A percentile compares a stretch with the other conserved stretches of the same genome.
phyloP scores from a whole-genome alignment of 139 green algal species.

The Diplosphaera chodatii region DNA sequence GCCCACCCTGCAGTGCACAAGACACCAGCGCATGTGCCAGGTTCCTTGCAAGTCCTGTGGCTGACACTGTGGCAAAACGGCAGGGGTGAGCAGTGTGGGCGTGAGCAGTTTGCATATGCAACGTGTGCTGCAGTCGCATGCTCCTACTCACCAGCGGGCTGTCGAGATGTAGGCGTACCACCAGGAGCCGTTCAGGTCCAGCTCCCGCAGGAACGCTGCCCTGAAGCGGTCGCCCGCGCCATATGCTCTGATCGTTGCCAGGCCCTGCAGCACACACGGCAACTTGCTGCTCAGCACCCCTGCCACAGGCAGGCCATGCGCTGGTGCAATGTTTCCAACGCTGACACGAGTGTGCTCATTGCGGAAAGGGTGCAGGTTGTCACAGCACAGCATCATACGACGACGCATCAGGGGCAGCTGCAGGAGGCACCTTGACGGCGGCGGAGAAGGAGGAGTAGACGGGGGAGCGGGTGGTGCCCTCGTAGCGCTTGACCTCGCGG shows the following conservation, averaged over 20 bases:
- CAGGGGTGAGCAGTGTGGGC: too few relatives aligned
- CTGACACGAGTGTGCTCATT: too few relatives aligned
- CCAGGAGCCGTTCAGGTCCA: slow-evolving; percentile 60
- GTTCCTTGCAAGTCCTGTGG: too few relatives aligned
- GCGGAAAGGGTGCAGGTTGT: too few relatives aligned
- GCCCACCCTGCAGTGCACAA: slow-evolving; percentile 30
- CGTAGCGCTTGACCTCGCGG: slow-evolving; percentile 91
- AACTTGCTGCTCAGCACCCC: too few relatives aligned
- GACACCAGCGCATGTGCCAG: too few relatives aligned
- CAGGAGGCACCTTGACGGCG: slow-evolving; percentile 59
- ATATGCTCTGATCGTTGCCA: slow-evolving; percentile 91
- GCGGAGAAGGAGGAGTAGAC: slow-evolving; percentile 81
- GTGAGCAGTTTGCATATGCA: slow-evolving; percentile 21
- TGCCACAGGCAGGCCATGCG: too few relatives aligned
- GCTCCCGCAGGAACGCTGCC: slow-evolving; percentile 34
- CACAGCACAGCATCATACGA: too few relatives aligned
- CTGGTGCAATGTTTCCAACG: too few relatives aligned
- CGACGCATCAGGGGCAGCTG: too few relatives aligned
- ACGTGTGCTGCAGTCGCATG: slow-evolving; percentile 1
- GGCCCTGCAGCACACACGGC: slow-evolving; percentile 38
- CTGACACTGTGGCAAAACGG: too few relatives aligned
- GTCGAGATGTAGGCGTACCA: slow-evolving; percentile 49
- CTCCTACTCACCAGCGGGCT: slow-evolving; percentile 38
- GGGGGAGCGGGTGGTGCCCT: slow-evolving; percentile 72
- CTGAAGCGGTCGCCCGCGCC: slow-evolving; percentile 48